Evolutionary conservation across 1,284 basidiomycete genomes (phyloP), one percentile per base, ranked within the genome.

Genomic region (Cryptococcus hybrid): DNA sequence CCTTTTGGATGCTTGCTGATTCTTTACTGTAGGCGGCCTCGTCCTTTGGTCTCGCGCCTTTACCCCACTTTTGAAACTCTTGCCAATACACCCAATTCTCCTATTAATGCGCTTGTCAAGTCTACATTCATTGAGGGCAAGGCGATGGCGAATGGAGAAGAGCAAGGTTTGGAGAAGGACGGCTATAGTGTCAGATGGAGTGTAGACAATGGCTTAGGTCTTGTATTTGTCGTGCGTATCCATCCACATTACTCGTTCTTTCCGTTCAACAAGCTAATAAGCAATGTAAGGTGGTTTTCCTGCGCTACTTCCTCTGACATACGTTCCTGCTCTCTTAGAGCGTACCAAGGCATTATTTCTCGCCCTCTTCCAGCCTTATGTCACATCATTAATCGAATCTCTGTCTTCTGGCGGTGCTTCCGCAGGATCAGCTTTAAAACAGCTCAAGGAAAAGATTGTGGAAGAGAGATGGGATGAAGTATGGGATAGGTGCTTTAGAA

Each of bases 21-120:
- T 35, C 7, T 39, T 15, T 48, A 11, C 39, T 47, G 1, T 54
- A 92, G 92, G 92, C 63, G 93, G 93, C 38, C 81, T 95, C 56
- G 88, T 97, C 40, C 83, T 97, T 39, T 97, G 92, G 92, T 91
- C 89, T 24, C 85, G 88, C 59, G 92, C 90, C 1, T 96, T 92
- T 78, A 93, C 90, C 0, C 92, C 30, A 84, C 89, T 45, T 89
- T 90, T 52, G 83, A 85, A 6, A 82, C 85, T 38, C 80, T 89
- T 51, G 85, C 88, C 42, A 82, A 84, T 51, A 88, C 89, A n/a
- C 82, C 88, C 5, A 80, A 88, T 3, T 93, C 92, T 0, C 93
- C 92, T 1, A 86, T 96, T 54, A 94, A 94, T 76, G 86, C 88
- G 18, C 85, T 95, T 64, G 88, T 97, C 67, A 86, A 88, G 35